Conservation (phyloP, 2,329 filamentous ascomycete genomes). For the Colletotrichum noveboracense region DNA sequence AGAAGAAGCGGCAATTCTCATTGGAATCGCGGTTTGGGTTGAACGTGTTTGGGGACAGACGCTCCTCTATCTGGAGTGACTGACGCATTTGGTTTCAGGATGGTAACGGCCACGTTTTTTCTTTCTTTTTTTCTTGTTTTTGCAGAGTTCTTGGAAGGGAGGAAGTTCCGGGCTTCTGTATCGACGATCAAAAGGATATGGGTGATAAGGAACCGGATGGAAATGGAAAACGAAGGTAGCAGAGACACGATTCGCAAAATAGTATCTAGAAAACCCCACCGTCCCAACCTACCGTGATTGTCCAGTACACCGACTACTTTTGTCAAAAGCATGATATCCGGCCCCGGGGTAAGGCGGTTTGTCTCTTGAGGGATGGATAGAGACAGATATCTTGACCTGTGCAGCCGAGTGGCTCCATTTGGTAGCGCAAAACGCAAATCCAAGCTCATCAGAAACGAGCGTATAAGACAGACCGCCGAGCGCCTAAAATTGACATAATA, state of each 20-base stretch:
- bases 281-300: not conserved
- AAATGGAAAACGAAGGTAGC: not conserved
- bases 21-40: not conserved
- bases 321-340: not conserved
- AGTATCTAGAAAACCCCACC: not conserved
- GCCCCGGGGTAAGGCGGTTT: not conserved
- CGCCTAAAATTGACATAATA: not conserved
- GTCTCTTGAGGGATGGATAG: not conserved
- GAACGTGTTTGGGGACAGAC: not conserved
- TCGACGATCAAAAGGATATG: not conserved
- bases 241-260: not conserved
- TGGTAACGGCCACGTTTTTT: not conserved
- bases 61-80: not conserved
- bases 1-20: not conserved
- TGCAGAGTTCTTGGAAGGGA: not conserved
- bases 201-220: not conserved
- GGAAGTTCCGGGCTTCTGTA: not conserved
- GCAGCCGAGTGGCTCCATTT: not conserved
- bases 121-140: not conserved
- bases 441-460: not conserved
- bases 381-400: not conserved
- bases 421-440: not conserved
- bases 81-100: not conserved
- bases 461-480: not conserved
- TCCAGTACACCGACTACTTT: not conserved